Conservation (phyloP, 2,329 filamentous ascomycete genomes). For the Emergomyces pasteurianus region DNA sequence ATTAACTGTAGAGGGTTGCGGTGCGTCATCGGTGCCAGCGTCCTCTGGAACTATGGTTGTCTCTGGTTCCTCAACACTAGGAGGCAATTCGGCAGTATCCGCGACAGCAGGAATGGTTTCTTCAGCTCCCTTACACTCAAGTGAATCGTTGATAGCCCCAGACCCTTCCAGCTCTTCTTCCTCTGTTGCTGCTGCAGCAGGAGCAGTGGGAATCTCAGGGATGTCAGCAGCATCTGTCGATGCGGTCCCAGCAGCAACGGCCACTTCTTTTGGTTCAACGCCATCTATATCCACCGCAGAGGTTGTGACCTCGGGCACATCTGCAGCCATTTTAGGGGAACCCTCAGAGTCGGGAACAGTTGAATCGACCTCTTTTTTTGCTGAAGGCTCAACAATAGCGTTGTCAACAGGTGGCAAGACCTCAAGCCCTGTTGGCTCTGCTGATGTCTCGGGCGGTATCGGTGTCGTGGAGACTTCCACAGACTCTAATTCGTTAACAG, state of each 20-base stretch:
- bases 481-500: not conserved
- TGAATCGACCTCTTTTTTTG: not conserved
- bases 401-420: not conserved
- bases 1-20: not conserved
- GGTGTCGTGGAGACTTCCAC: not conserved
- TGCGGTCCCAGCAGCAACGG: slow-evolving; percentile 3
- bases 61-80: not conserved
- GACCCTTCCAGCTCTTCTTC: not conserved
- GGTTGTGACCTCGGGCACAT: not conserved
- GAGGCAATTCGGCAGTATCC: too few species aligned
- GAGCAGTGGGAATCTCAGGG: not conserved
- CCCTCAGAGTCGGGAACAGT: not conserved
- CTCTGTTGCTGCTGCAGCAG: not conserved
- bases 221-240: not conserved
- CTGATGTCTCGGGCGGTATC: not conserved
- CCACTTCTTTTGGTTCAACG: not conserved
- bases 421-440: not conserved
- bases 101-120: not conserved
- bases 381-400: not conserved
- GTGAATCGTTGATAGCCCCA: not conserved
- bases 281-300: not conserved
- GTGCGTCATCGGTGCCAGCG: not conserved
- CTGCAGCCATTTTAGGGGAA: not conserved
- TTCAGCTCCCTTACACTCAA: not conserved
- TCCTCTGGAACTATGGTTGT: not conserved